Evolutionary conservation across 768 basidiomycete species (phyloP).

Genomic region (Lepiota subincarnata): DNA sequence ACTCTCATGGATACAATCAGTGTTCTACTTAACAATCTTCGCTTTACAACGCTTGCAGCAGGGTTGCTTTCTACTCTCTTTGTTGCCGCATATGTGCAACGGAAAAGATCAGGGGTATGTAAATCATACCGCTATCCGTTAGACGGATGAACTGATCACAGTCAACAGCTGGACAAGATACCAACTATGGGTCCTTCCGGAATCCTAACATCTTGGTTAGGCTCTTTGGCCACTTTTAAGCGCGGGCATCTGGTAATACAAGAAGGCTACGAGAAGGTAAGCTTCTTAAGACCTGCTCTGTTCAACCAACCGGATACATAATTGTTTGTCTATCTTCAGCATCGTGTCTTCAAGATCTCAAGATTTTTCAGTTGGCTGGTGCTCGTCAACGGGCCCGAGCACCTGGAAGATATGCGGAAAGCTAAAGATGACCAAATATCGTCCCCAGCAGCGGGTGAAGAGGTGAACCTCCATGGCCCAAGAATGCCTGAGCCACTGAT

Average conservation of each 20-base stretch:
- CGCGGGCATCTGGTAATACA: slow-evolving; percentile 20
- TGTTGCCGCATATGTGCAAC: not conserved
- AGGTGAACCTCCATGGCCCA: slow-evolving; percentile 27
- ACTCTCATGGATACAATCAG: too few species aligned
- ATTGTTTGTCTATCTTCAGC: slow-evolving; percentile 9
- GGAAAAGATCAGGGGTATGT: not conserved
- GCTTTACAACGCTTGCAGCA: too few species aligned
- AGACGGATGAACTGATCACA: not conserved
- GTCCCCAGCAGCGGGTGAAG: slow-evolving; percentile 22
- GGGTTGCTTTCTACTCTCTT: not conserved
- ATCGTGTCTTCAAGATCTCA: slow-evolving; percentile 19
- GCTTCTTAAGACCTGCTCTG: too few species aligned
- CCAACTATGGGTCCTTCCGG: slow-evolving; percentile 3
- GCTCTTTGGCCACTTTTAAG: slow-evolving; percentile 11
- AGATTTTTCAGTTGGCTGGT: slow-evolving; percentile 15
- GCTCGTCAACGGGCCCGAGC: slow-evolving; percentile 35
- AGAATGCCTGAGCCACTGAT: not conserved
- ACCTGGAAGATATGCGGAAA: slow-evolving; percentile 46
- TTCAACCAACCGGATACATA: not conserved
- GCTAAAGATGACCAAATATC: slow-evolving; percentile 28
- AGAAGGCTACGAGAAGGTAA: slow-evolving; percentile 22
- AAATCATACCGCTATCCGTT: too few species aligned
- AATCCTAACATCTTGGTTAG: not conserved
- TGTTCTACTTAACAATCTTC: too few species aligned
- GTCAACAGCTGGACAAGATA: not conserved